These are phyloP conservation scores for Porphyrellus cyaneotinctus DNA, from an alignment of 768 basidiomycete genomes.

Conservation along the genomic window DNA sequence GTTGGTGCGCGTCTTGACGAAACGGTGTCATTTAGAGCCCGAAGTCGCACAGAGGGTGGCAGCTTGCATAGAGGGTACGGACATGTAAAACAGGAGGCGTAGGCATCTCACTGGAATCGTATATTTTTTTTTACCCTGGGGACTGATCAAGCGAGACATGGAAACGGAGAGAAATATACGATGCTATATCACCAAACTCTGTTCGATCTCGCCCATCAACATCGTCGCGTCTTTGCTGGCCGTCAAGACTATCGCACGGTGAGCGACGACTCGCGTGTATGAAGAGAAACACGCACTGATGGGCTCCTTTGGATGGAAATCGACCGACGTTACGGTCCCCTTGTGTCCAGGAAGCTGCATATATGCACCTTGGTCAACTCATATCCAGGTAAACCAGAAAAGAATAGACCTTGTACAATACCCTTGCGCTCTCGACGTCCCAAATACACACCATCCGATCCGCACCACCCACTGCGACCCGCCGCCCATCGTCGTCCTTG, in stretches of 20 bases:
- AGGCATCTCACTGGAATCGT: not conserved
- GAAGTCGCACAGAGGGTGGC: slow-evolving; percentile 25
- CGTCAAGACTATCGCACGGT: slow-evolving; percentile 62
- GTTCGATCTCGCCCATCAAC: slow-evolving; percentile 88
- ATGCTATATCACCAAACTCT: slow-evolving; percentile 43
- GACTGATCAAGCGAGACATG: not conserved
- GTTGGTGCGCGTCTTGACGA: slow-evolving; percentile 20
- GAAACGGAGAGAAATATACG: not conserved
- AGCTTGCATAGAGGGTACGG: slow-evolving; percentile 17
- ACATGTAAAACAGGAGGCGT: slow-evolving; percentile 1
- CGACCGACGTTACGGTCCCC: slow-evolving; percentile 92
- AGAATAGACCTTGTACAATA: slow-evolving; percentile 73
- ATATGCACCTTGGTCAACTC: not conserved
- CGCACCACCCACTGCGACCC: slow-evolving; percentile 86
- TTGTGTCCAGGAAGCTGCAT: slow-evolving; percentile 88
- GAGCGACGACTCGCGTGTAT: slow-evolving; percentile 1
- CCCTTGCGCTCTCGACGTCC: slow-evolving; percentile 75
- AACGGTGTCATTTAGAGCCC: slow-evolving; percentile 21
- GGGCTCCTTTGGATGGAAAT: slow-evolving; percentile 94
- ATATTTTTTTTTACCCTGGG: not conserved
- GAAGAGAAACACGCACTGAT: slow-evolving; percentile 59
- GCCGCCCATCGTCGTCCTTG: slow-evolving; percentile 72
- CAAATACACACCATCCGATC: slow-evolving; percentile 84
- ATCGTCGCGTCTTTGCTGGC: slow-evolving; percentile 91
- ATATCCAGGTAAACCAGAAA: not conserved